Evolutionary conservation across 2,329 filamentous ascomycete genomes (phyloP), one percentile per base, ranked within the genome.

Genomic region (Aspergillus sp.): DNA sequence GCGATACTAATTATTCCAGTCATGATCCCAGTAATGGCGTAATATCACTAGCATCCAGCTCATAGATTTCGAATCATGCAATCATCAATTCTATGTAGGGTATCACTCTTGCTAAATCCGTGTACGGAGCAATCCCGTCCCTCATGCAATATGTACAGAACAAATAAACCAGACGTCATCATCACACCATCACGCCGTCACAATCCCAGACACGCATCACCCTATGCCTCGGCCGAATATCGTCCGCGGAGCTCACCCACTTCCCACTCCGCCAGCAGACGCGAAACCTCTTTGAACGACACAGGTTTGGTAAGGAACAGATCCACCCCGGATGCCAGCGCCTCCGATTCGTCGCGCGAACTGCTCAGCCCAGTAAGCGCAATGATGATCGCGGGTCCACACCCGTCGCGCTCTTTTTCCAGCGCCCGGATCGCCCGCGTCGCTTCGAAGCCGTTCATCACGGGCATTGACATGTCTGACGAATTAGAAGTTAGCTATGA

Each of bases 281-380:
- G 60, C 4, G 71, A 69, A 2, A 77, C 72, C 53, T 74, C 71
- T 49, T 68, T 73, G 51, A 77, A 74, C 0, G 70, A 72, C 4
- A 78, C 73, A 0, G 76, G 76, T 51, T 79, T 78, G 4, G 74
- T 77, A 35, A 78, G 64, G 54, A 76, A 78, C 20, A 76, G 59
- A 54, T 78, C 73, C 38, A 78, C 71, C 4, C 75, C 75, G 2
- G 70, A 72, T 2, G 67, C 61, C 20, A 75, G 64, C 1, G 74
- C 74, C 54, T 77, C 73, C 0, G 66, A 68, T 55, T 76, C 71
- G 47, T 76, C 75, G 11, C 67, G 65, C n/a, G 69, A 67, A 46
- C 71, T 73, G 40, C 72, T 73, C 16, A 77, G 60, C 2, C 75
- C 76, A 2, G 76, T 78, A 49, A 78, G 56, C 5, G 75, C 76